phyloP scores from a whole-genome alignment of 1,139 yeast species.

The Meyerozyma sp. region DNA sequence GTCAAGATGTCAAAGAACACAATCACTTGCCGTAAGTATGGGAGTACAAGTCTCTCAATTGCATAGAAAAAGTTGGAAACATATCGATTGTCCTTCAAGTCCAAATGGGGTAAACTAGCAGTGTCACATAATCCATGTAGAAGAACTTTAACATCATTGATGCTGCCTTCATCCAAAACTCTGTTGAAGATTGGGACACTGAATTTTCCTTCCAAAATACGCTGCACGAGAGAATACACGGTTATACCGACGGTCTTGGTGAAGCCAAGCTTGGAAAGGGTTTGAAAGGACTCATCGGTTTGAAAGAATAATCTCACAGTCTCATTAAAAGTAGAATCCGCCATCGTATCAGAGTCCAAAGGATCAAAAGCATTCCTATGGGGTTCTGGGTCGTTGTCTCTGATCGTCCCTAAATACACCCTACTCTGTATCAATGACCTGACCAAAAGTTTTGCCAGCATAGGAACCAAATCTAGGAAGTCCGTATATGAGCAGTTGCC shows the following conservation, averaged over 20 bases:
- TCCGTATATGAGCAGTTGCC: slow-evolving; percentile 27
- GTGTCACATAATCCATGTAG: neutral
- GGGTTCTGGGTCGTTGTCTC: slow-evolving; percentile 7
- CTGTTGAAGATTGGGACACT: neutral
- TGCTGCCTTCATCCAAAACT: neutral
- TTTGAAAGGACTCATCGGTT: slow-evolving; percentile 37
- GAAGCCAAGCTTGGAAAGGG: slow-evolving; percentile 27
- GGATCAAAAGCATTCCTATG: slow-evolving; percentile 17
- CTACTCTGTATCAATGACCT: slow-evolving; percentile 34
- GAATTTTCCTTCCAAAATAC: slow-evolving; percentile 1
- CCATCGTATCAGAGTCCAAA: slow-evolving; percentile 20
- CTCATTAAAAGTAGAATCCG: slow-evolving; percentile 35
- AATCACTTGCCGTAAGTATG: slow-evolving; percentile 32
- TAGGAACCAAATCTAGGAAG: slow-evolving; percentile 30
- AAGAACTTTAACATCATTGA: neutral
- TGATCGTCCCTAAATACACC: slow-evolving; percentile 8
- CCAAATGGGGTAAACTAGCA: neutral
- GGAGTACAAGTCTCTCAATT: slow-evolving; percentile 26
- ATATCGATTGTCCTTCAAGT: slow-evolving; percentile 6
- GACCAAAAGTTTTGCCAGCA: slow-evolving; percentile 29
- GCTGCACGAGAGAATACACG: slow-evolving; percentile 15
- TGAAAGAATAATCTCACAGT: slow-evolving; percentile 36
- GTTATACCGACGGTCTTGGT: slow-evolving; percentile 22
- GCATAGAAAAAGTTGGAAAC: slow-evolving; percentile 17
- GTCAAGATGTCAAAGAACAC: slow-evolving; percentile 32